These are phyloP conservation scores for Entrophospora sp. DNA, from an alignment of 192 early-diverging fungal genomes.

Conservation along the genomic window DNA sequence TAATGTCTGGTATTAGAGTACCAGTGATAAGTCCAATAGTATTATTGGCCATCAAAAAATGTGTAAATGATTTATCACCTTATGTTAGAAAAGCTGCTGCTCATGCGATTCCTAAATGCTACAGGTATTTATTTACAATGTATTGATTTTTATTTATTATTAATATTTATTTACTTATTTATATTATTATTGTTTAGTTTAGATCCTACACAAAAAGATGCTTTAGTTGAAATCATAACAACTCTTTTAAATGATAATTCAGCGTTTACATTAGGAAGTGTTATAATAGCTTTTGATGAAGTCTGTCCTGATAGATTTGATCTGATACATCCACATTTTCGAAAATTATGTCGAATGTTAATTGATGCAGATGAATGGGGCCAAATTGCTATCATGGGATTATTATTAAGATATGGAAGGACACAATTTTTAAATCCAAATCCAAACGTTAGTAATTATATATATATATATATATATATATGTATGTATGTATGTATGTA, in stretches of 20 bases:
- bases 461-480: no score
- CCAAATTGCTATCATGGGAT: constrained; percentile 74
- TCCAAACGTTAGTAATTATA: constrained; percentile 32
- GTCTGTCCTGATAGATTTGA: constrained; percentile 82
- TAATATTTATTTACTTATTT: not conserved
- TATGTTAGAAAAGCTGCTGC: constrained; percentile 92
- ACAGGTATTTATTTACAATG: constrained; percentile 41
- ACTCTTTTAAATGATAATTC: constrained; percentile 75
- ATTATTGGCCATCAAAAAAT: constrained; percentile 82
- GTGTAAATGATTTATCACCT: constrained; percentile 74
- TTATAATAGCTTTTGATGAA: constrained; percentile 73
- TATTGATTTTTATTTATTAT: not conserved
- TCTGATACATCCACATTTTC: constrained; percentile 80
- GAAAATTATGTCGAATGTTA: constrained; percentile 79
- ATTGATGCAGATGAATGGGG: constrained; percentile 94
- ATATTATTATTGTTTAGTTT: constrained; percentile 41
- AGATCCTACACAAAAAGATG: constrained; percentile 67
- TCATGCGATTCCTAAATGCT: constrained; percentile 81
- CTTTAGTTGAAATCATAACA: constrained; percentile 67
- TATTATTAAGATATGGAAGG: constrained; percentile 72
- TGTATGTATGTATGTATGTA: no score
- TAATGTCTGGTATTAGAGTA: constrained; percentile 91
- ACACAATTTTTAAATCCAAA: constrained; percentile 54
- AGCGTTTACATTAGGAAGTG: constrained; percentile 79
- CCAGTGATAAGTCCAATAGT: constrained; percentile 89